phyloP scores from a whole-genome alignment of 371 early-diverging fungal species.

The Haplosporangium sp. region DNA sequence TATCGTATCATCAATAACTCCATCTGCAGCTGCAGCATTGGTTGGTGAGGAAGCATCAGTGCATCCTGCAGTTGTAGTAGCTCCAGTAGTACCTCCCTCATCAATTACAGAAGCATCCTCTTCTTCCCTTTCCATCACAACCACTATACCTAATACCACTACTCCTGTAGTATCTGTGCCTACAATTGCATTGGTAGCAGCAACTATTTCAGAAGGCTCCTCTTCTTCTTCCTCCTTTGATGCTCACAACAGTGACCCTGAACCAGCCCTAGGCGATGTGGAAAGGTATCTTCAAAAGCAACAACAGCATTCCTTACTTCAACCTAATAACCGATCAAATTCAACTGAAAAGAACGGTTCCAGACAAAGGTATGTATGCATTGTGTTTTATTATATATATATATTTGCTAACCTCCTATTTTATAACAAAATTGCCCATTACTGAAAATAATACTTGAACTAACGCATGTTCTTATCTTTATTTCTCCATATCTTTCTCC shows the following conservation, averaged over 20 bases:
- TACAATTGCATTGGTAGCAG: neutral
- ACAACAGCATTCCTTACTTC: constrained; percentile 12
- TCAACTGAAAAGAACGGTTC: neutral
- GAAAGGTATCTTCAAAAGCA: constrained; percentile 21
- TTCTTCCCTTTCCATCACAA: neutral
- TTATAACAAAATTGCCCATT: neutral
- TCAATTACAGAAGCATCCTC: neutral
- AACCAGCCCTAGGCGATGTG: constrained; percentile 19
- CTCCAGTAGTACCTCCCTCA: neutral
- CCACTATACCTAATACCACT: neutral
- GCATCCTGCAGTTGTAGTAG: neutral
- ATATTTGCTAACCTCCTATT: neutral
- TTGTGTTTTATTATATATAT: neutral
- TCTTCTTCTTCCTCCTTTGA: neutral
- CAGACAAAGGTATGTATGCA: constrained; percentile 6
- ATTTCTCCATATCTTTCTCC: neutral
- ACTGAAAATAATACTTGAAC: neutral
- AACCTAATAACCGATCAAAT: constrained; percentile 11
- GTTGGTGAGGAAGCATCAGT: neutral
- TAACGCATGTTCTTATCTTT: neutral
- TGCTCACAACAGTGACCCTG: constrained; percentile 31
- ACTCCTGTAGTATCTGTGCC: neutral
- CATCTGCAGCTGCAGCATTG: neutral
- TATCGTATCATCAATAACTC: neutral
- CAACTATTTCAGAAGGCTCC: constrained; percentile 7